Evolutionary conservation across 352 stramenopile genomes (phyloP).

Genomic region (Globisporangium nodosum): DNA sequence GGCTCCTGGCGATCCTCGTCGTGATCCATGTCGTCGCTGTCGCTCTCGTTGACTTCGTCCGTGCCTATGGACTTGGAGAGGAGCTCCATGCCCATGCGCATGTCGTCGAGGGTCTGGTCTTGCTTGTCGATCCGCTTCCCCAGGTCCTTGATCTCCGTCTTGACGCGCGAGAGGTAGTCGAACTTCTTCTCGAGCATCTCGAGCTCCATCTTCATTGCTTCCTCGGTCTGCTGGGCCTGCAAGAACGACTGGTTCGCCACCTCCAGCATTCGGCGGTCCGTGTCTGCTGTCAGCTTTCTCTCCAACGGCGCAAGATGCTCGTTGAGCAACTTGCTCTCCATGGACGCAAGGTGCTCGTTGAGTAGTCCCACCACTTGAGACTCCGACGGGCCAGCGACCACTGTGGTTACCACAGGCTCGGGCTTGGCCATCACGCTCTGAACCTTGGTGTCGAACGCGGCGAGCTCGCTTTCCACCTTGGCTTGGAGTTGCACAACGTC

Average conservation of each 20-base stretch:
- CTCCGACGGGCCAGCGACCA: conserved; percentile 16
- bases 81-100: conserved; percentile 49
- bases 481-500: not conserved
- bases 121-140: conserved; percentile 47
- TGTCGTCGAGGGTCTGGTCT: conserved; percentile 54
- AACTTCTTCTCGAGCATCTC: conserved; percentile 70
- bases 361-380: conserved; percentile 18
- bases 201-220: conserved; percentile 35
- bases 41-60: conserved; percentile 55
- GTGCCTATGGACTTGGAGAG: conserved; percentile 58
- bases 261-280: conserved; percentile 25
- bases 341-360: conserved; percentile 12
- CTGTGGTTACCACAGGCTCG: conserved; percentile 2
- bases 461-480: conserved; percentile 19
- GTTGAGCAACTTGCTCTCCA: conserved; percentile 26
- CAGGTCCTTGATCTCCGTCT: conserved; percentile 73
- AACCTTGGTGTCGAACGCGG: conserved; percentile 6
- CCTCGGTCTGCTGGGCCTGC: conserved; percentile 30
- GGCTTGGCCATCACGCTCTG: conserved; percentile 3
- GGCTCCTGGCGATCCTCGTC: not conserved
- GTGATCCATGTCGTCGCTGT: conserved; percentile 15
- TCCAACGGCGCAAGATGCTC: conserved; percentile 17
- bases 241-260: conserved; percentile 21
- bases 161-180: conserved; percentile 61
- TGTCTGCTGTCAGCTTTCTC: conserved; percentile 22